Evolutionary conservation across 148 eudicot genomes (phyloP), one percentile per base, ranked within the genome.

Genomic region (Silene conica): DNA sequence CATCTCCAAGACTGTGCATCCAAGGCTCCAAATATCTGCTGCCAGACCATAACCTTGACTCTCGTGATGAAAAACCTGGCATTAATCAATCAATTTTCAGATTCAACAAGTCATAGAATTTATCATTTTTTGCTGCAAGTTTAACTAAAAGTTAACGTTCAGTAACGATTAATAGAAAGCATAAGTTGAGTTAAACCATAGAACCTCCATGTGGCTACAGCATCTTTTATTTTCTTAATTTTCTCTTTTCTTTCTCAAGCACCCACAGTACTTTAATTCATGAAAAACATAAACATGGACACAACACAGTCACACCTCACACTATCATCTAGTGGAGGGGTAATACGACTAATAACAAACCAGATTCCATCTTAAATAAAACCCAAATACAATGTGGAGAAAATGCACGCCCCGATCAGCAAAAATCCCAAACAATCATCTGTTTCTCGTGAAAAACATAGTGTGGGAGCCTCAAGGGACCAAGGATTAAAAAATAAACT

Each of bases 11-110:
- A 93, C 96, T 2, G 96, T 90, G 82, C 98, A 93, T 31, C 98
- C 98, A 71, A 93, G 96, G 81, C 98, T 93, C 98, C 96, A 93
- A 60, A 93, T 93, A 84, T 93, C 98, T 72, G 98, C 96, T 54
- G 94, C 80, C 79, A 80, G 87, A 59, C 98, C 98, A 89, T 90
- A 90, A 2, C 98, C 92, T 70, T 81, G 79, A 85, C 71, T 84
- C 77, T 74, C 79, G 63, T 34, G 76, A 62, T 77, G 71, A 74
- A 93, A 85, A 75, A 93, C 96, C 98, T 93, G 86, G 74, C 75
- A 61, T 21, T 25, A 25, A 52, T 41, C n/a, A 65, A 20, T 54
- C 26, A 5, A 41, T 67, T 14, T 56, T 48, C 67, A 70, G 12
- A 78, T 26, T 22, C 23, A 23, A 12, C 13, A 1, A 23, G 9